Evolutionary conservation across 148 eudicot species (phyloP), one percentile per base, ranked within the genome.

Genomic region (Camellia granthamiana): DNA sequence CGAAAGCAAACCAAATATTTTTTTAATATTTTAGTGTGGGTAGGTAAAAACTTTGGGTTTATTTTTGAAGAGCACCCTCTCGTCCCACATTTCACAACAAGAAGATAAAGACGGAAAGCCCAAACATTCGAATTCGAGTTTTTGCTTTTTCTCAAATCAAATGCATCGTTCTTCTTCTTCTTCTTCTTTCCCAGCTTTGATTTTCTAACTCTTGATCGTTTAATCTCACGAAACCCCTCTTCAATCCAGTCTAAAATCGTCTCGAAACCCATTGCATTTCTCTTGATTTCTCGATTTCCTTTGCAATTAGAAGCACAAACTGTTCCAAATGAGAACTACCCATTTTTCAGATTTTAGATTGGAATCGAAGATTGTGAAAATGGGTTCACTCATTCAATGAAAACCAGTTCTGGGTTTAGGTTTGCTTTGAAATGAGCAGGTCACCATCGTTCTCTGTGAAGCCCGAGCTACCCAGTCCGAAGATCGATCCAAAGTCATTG

Each of bases 401-500:
- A 9, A 72, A 41, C 61, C 78, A 74, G 61, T 82, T 11, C 69
- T 74, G 82, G 70, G 44, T 79, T 75, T 85, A 82, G 76, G 52
- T 82, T 78, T 83, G 81, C 78, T 42, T 69, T 80, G 94, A 90
- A 79, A 94, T 94, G 98, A 94, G 90, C 90, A 88, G 93, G 71
- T 88, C 97, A 54, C 92, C 90, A 55, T 91, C 98, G 42, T 92
- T 90, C 74, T 90, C 93, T n/a, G 49, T 88, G 72, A 92, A 82
- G 85, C 79, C 89, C 16, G 97, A 93, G 42, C 51, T 62, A 41
- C 84, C 87, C 23, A 82, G 41, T 71, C 62, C 85, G 51, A 83
- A 85, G 79, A 90, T 94, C 82, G 94, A 96, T 81, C 81, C 84
- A 43, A 83, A 90, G 76, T 86, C 90, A 56, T 85, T 94, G 72